Conservation (phyloP, 2,329 filamentous ascomycete species). For the Colletotrichum lini region DNA sequence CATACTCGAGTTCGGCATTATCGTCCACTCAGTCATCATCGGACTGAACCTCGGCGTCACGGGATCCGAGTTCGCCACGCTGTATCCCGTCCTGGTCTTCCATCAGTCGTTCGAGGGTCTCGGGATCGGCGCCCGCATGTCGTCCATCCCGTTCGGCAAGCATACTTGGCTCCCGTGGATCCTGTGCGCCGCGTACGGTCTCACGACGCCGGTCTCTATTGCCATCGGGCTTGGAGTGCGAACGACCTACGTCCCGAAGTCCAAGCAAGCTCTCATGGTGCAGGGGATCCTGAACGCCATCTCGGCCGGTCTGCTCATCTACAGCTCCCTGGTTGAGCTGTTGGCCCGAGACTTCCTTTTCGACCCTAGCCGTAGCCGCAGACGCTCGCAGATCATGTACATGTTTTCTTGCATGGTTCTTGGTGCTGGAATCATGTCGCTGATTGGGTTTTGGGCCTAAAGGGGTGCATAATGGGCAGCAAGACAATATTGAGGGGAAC, state of each 20-base stretch:
- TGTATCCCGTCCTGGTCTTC: slow-evolving; percentile 85
- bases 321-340: slow-evolving; percentile 79
- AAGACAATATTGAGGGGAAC: too few species aligned
- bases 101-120: slow-evolving; percentile 74
- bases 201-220: slow-evolving; percentile 78
- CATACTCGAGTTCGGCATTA: slow-evolving; percentile 82
- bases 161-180: slow-evolving; percentile 65
- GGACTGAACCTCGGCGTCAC: slow-evolving; percentile 87
- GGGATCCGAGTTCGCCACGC: slow-evolving; percentile 80
- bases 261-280: slow-evolving; percentile 76
- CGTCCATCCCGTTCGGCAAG: slow-evolving; percentile 62
- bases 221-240: slow-evolving; percentile 78
- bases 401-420: not conserved
- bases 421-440: not conserved
- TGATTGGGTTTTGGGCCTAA: slow-evolving; percentile 1
- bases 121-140: slow-evolving; percentile 76
- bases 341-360: slow-evolving; percentile 79
- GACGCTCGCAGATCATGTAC: not conserved
- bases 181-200: slow-evolving; percentile 71
- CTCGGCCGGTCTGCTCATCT: slow-evolving; percentile 77
- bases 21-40: slow-evolving; percentile 86
- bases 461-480: too few species aligned
- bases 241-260: slow-evolving; percentile 77
- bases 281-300: slow-evolving; percentile 84
- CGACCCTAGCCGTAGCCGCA: slow-evolving; percentile 51